Conservation (phyloP, 1,284 basidiomycete species). For the Ceratobasidium papillatum region DNA sequence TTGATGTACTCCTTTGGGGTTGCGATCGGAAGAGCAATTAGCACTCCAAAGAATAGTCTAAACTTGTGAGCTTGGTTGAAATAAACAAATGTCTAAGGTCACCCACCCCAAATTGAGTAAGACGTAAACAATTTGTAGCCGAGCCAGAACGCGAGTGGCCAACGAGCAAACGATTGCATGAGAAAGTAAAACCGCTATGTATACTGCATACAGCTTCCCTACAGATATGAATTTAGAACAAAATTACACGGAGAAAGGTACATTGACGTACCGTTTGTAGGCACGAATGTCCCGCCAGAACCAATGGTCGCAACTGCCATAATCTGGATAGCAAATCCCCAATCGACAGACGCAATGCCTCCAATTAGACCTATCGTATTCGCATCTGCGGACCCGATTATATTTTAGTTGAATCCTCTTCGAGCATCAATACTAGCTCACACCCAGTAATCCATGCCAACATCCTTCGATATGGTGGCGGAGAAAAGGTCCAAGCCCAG, state of each 20-base stretch:
- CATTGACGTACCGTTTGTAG: conserved; percentile 62
- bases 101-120: conserved; percentile 71
- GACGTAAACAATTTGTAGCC: conserved; percentile 78
- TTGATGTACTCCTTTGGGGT: conserved; percentile 75
- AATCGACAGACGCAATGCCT: conserved; percentile 75
- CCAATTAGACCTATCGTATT: conserved; percentile 78
- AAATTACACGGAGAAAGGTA: no score
- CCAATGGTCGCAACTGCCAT: conserved; percentile 73
- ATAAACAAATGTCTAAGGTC: conserved; percentile 22
- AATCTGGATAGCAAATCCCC: conserved; percentile 77
- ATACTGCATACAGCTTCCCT: conserved; percentile 62
- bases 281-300: conserved; percentile 59
- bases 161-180: conserved; percentile 73
- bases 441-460: conserved; percentile 83
- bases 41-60: conserved; percentile 79
- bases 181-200: conserved; percentile 62
- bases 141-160: conserved; percentile 71
- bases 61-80: not conserved
- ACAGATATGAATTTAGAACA: not conserved
- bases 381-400: conserved; percentile 59
- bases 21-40: conserved; percentile 76
- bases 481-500: conserved; percentile 9
- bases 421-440: conserved; percentile 52
- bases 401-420: conserved; percentile 17
- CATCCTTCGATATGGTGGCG: conserved; percentile 62